Evolutionary conservation across 1,139 yeast species (phyloP).

Genomic region (Protomyces lactucae-debilis): DNA sequence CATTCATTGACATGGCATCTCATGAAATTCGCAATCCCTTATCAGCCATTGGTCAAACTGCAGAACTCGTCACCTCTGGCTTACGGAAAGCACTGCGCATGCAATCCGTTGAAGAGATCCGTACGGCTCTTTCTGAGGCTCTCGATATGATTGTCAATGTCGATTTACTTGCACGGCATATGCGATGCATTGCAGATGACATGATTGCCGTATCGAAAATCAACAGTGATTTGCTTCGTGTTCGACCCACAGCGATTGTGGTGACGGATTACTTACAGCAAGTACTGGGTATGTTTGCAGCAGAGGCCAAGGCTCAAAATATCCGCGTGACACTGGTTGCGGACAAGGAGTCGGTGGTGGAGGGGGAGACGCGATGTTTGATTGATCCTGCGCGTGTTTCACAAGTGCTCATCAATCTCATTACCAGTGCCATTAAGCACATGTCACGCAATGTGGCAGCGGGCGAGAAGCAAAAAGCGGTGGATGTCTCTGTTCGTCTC

Average conservation of each 20-base stretch:
- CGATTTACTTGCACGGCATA: constrained; percentile 32
- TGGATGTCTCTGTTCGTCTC: not conserved
- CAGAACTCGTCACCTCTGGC: constrained; percentile 17
- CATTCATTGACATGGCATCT: constrained; percentile 32
- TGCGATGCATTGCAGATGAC: constrained; percentile 32
- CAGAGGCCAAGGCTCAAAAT: constrained; percentile 27
- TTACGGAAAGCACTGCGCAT: not conserved
- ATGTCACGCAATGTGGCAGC: not conserved
- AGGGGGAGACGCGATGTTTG: not conserved
- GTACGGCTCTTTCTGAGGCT: not conserved
- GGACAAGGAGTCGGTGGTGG: constrained; percentile 11
- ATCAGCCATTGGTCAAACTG: constrained; percentile 29
- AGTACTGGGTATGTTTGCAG: constrained; percentile 32
- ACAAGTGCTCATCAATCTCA: constrained; percentile 19
- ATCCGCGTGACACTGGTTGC: constrained; percentile 26
- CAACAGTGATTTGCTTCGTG: constrained; percentile 32
- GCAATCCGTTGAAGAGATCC: not conserved
- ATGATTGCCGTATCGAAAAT: constrained; percentile 32
- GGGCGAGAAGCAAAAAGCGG: not conserved
- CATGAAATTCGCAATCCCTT: constrained; percentile 33
- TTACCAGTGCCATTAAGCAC: constrained; percentile 23
- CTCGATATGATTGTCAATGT: constrained; percentile 24
- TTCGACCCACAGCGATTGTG: constrained; percentile 24
- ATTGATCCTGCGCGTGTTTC: constrained; percentile 21
- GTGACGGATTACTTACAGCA: constrained; percentile 16